A percentile compares a stretch with the other conserved stretches of the same genome.
Conservation (phyloP, 2,329 filamentous ascomycete genomes). For the Diplodia mutila region DNA sequence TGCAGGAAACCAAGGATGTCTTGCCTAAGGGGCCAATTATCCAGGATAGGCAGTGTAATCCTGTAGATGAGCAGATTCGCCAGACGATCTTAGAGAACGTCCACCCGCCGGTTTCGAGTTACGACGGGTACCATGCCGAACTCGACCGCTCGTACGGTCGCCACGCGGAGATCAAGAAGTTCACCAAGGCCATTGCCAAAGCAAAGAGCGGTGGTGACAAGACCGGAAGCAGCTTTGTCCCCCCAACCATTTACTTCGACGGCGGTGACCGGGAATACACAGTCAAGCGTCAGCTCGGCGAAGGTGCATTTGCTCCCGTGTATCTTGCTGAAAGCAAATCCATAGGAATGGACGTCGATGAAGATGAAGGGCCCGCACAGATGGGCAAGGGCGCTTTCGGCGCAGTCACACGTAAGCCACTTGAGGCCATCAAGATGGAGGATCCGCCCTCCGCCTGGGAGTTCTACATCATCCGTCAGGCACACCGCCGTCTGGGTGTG, state of each 20-base stretch:
- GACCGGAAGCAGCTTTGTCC: conserved; percentile 61
- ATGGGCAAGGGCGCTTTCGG: conserved; percentile 68
- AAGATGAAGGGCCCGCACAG: conserved; percentile 49
- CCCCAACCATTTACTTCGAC: conserved; percentile 70
- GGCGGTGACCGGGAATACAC: conserved; percentile 70
- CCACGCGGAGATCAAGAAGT: conserved; percentile 78
- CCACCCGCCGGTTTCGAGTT: conserved; percentile 72
- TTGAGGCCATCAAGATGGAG: conserved; percentile 96
- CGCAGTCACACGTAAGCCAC: conserved; percentile 55
- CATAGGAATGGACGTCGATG: conserved; percentile 53
- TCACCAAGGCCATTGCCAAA: conserved; percentile 68
- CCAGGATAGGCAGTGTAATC: conserved; percentile 83
- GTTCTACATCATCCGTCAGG: conserved; percentile 90
- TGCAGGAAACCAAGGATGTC: conserved; percentile 42
- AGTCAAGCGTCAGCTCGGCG: conserved; percentile 82
- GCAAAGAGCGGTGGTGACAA: conserved; percentile 62
- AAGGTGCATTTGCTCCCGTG: conserved; percentile 92
- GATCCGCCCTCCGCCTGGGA: conserved; percentile 88
- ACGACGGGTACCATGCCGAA: conserved; percentile 80
- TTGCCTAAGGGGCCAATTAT: conserved; percentile 72
- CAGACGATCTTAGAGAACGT: conserved; percentile 74
- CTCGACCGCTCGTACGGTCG: conserved; percentile 65
- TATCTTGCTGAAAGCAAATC: conserved; percentile 82
- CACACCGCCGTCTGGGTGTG: conserved; percentile 74
- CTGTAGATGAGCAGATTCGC: conserved; percentile 76